A percentile compares a stretch with the other conserved stretches of the same genome.
phyloP scores from a whole-genome alignment of 805 yeast genomes.

The Maudiozyma serrabonitensis region DNA sequence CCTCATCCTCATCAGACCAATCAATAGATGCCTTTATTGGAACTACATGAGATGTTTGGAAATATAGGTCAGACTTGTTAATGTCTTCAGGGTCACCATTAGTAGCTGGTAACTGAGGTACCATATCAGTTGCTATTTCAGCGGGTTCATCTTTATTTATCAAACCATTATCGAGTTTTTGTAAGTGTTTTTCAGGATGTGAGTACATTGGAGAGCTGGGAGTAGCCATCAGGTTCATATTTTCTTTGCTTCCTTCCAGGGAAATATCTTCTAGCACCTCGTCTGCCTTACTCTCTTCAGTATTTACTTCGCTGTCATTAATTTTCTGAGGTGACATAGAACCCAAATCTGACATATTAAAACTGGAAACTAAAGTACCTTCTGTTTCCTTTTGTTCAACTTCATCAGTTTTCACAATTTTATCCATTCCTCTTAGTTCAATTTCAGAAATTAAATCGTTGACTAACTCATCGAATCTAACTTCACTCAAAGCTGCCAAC shows the following conservation, averaged over 20 bases:
- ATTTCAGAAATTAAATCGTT: conserved; percentile 82
- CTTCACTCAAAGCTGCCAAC: conserved; percentile 68
- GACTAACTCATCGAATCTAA: conserved; percentile 80
- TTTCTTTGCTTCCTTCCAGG: no score
- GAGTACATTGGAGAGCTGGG: no score
- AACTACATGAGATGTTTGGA: conserved; percentile 60
- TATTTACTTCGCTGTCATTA: neutral
- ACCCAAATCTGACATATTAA: neutral
- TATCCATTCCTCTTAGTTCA: conserved; percentile 48
- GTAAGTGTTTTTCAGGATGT: no score
- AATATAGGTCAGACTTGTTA: neutral
- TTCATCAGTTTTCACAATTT: conserved; percentile 20
- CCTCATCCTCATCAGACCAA: conserved; percentile 81
- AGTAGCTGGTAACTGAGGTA: neutral
- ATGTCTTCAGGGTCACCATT: neutral
- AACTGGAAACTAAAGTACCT: neutral
- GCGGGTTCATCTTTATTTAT: neutral
- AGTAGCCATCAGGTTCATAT: no score
- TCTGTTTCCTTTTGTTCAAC: neutral
- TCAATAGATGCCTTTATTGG: conserved; percentile 78
- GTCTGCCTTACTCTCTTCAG: neutral
- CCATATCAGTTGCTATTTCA: neutral
- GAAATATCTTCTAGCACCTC: neutral
- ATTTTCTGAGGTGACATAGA: neutral
- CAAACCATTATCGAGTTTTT: no score